Evolutionary conservation across 2,329 filamentous ascomycete genomes (phyloP).

Genomic region (Celoporthe dispersa): DNA sequence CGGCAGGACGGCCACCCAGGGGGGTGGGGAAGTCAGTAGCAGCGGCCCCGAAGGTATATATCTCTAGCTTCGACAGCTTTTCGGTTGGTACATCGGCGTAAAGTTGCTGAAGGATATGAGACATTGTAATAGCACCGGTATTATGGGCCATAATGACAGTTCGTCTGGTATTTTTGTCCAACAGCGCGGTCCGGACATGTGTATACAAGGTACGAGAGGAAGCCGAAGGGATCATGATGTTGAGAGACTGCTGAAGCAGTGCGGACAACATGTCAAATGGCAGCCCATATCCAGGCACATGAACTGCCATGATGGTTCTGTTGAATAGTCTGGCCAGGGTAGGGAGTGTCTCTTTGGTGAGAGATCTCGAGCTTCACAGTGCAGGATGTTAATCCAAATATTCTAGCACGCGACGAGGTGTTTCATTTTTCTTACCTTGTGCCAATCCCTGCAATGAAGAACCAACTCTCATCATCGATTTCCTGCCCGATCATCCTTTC

Average conservation of each 20-base stretch:
- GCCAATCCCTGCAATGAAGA: constrained; percentile 42
- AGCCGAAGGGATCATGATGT: constrained; percentile 36
- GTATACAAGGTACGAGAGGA: constrained; percentile 41
- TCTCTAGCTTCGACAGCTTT: constrained; percentile 44
- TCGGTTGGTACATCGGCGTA: constrained; percentile 44
- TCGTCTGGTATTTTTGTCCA: constrained; percentile 39
- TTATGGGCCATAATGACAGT: constrained; percentile 48
- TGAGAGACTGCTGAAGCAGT: constrained; percentile 39
- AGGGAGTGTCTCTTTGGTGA: constrained; percentile 39
- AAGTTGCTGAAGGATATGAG: constrained; percentile 43
- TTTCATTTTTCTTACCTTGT: constrained; percentile 35
- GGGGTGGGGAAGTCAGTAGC: constrained; percentile 44
- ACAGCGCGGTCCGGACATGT: constrained; percentile 42
- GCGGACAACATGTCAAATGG: constrained; percentile 54
- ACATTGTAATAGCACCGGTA: constrained; percentile 42
- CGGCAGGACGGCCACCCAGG: constrained; percentile 34
- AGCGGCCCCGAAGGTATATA: constrained; percentile 50
- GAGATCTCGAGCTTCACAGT: constrained; percentile 35
- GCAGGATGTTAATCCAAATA: neutral
- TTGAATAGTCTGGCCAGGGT: constrained; percentile 43
- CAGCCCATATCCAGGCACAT: constrained; percentile 54
- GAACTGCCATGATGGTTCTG: constrained; percentile 53
- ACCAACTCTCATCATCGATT: constrained; percentile 40
- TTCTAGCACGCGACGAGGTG: neutral
- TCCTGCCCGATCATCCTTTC: constrained; percentile 37